phyloP scores from a whole-genome alignment of 805 yeast species.

The Saccharomyces eubayanus region DNA sequence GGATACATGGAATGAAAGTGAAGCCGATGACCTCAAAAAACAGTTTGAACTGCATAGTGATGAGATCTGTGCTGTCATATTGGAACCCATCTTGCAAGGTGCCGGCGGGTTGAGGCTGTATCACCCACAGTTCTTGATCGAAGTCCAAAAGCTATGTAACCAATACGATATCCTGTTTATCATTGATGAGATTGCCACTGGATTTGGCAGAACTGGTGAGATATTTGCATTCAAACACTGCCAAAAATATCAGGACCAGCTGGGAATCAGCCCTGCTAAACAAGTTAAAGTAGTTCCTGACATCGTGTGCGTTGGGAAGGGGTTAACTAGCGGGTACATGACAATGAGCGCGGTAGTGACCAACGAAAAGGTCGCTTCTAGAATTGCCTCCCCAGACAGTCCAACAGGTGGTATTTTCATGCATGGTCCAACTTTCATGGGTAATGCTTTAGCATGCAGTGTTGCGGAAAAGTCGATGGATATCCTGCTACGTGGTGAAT shows the following conservation, averaged over 20 bases:
- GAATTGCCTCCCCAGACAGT: constrained; percentile 12
- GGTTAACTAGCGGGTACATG: constrained; percentile 24
- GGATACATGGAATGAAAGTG: constrained; percentile 18
- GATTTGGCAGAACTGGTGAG: constrained; percentile 33
- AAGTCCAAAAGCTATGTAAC: constrained; percentile 29
- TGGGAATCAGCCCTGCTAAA: constrained; percentile 5
- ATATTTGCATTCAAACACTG: constrained; percentile 32
- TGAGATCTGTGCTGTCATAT: constrained; percentile 31
- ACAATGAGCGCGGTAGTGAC: constrained; percentile 21
- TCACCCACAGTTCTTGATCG: constrained; percentile 27
- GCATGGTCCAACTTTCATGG: constrained; percentile 29
- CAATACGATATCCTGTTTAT: constrained; percentile 28
- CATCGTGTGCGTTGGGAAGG: constrained; percentile 23
- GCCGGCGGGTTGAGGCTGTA: constrained; percentile 35
- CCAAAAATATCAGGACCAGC: constrained; percentile 8
- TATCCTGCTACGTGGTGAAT: constrained; percentile 16
- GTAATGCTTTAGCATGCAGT: constrained; percentile 23
- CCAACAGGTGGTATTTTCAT: constrained; percentile 20
- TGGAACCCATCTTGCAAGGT: constrained; percentile 35
- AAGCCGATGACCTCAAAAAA: constrained; percentile 23
- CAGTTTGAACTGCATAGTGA: constrained; percentile 25
- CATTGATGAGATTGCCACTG: constrained; percentile 34
- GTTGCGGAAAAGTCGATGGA: constrained; percentile 20
- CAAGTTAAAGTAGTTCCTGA: constrained; percentile 20
- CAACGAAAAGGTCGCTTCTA: constrained; percentile 11